These are phyloP conservation scores for Phytophthora brassicae DNA, from an alignment of 352 stramenopile genomes.

Conservation along the genomic window DNA sequence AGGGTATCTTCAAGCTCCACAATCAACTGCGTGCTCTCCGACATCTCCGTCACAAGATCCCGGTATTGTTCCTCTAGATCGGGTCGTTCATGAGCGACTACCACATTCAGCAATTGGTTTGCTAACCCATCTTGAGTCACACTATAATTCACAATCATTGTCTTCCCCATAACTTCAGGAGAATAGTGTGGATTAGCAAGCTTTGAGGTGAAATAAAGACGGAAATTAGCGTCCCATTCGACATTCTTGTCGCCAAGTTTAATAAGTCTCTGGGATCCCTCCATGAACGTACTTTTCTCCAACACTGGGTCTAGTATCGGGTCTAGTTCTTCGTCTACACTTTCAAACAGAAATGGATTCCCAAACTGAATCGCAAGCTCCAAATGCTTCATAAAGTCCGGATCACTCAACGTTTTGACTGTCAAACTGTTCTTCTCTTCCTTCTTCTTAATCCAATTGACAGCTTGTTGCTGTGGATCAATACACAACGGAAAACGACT, in stretches of 20 bases:
- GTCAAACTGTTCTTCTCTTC: conserved; percentile 93
- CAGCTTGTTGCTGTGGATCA: conserved; percentile 95
- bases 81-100: conserved; percentile 91
- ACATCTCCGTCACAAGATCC: conserved; percentile 92
- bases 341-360: conserved; percentile 95
- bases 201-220: conserved; percentile 95
- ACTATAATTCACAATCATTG: conserved; percentile 96
- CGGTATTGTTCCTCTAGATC: conserved; percentile 94
- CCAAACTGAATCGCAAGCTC: conserved; percentile 95
- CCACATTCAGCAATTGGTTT: conserved; percentile 94
- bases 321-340: conserved; percentile 94
- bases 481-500: conserved; percentile 95
- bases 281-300: conserved; percentile 93
- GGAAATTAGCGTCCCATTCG: conserved; percentile 93
- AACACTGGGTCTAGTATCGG: conserved; percentile 94
- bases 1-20: conserved; percentile 93
- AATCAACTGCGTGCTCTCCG: conserved; percentile 91
- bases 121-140: conserved; percentile 92
- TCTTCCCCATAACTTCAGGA: conserved; percentile 95
- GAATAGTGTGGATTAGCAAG: conserved; percentile 94
- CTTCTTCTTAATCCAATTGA: conserved; percentile 96
- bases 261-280: conserved; percentile 90
- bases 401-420: conserved; percentile 92
- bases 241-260: conserved; percentile 94
- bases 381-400: conserved; percentile 95